phyloP scores from a whole-genome alignment of 805 yeast genomes.

The Candida nemodendra region DNA sequence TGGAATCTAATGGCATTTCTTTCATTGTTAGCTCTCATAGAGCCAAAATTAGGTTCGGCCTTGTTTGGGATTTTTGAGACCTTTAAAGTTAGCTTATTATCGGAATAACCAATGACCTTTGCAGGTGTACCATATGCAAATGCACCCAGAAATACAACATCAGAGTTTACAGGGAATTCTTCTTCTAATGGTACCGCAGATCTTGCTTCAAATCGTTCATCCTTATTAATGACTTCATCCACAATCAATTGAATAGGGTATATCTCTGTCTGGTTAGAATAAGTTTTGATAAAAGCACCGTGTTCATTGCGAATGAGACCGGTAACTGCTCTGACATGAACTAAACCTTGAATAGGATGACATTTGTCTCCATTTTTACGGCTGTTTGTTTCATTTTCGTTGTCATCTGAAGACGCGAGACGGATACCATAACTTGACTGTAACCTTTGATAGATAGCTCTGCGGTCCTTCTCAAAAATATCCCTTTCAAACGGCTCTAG shows the following conservation, averaged over 20 bases:
- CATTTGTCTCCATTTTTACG: background rate
- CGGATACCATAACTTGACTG: conserved; percentile 52
- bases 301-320: conserved; percentile 68
- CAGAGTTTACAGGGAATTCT: conserved; percentile 74
- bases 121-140: conserved; percentile 86
- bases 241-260: conserved; percentile 84
- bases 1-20: conserved; percentile 53
- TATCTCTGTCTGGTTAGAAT: conserved; percentile 45
- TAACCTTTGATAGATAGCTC: conserved; percentile 42
- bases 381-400: conserved; percentile 9
- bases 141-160: conserved; percentile 78
- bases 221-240: conserved; percentile 68
- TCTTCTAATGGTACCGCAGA: conserved; percentile 75
- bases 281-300: conserved; percentile 83
- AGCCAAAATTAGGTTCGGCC: conserved; percentile 67
- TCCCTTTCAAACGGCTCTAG: conserved; percentile 47
- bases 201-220: conserved; percentile 67
- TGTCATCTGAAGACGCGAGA: conserved; percentile 8
- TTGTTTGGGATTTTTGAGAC: conserved; percentile 49
- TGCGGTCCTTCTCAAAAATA: conserved; percentile 43
- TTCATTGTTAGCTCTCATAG: conserved; percentile 57
- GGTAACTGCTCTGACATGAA: conserved; percentile 69
- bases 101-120: conserved; percentile 56
- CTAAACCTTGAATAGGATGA: conserved; percentile 50
- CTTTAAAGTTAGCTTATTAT: conserved; percentile 42